Evolutionary conservation across 345 rosid genomes (phyloP).

Genomic region (Rhodamnia argentea): DNA sequence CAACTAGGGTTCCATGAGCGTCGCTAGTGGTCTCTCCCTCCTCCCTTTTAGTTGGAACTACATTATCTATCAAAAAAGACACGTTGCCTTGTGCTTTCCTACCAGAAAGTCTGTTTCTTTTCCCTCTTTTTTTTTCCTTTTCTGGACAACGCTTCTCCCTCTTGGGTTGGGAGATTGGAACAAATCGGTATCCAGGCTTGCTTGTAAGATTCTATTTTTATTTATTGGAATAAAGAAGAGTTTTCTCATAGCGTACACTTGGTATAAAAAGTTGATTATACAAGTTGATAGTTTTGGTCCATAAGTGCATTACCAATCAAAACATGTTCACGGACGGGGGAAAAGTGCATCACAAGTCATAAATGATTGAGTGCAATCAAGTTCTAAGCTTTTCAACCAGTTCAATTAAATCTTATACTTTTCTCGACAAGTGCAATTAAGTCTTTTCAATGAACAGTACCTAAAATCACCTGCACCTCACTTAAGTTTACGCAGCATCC

Average conservation of each 20-base stretch:
- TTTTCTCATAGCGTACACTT: background rate
- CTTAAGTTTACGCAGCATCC: background rate
- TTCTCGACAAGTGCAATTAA: background rate
- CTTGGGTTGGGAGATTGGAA: background rate
- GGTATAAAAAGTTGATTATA: background rate
- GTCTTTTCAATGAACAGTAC: background rate
- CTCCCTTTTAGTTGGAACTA: background rate
- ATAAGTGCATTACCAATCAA: background rate
- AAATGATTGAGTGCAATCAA: background rate
- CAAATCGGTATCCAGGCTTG: background rate
- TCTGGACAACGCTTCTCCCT: background rate
- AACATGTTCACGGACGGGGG: background rate
- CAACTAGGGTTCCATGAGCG: background rate
- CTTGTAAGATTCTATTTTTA: background rate
- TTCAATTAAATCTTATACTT: background rate
- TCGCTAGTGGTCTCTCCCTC: background rate
- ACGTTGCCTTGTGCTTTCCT: background rate
- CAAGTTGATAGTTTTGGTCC: background rate
- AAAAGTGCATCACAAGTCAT: background rate
- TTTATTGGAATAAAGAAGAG: background rate
- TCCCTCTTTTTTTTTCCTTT: background rate
- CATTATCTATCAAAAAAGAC: background rate
- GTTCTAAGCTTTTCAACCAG: rapidly evolving
- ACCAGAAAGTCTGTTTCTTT: background rate
- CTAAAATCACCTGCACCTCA: background rate